These are phyloP conservation scores for Tagetes patula DNA, from an alignment of 129 eudicot species.

Conservation along the genomic window DNA sequence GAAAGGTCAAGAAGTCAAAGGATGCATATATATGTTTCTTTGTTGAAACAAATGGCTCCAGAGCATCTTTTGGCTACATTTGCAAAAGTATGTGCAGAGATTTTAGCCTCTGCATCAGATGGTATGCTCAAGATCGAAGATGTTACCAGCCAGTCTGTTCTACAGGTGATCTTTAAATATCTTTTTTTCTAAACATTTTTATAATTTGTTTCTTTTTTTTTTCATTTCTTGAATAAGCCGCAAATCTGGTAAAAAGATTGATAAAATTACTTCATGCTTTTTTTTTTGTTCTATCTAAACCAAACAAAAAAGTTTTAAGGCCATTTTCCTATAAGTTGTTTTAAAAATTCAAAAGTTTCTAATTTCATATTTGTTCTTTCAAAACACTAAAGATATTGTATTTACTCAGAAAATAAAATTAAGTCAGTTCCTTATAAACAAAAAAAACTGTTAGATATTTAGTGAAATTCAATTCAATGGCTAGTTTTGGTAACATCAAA, in stretches of 20 bases:
- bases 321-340: not conserved
- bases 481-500: not conserved
- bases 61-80: slow-evolving; percentile 97
- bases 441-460: not conserved
- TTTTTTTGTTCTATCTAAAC: not conserved
- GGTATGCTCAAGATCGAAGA: slow-evolving; percentile 78
- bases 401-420: not conserved
- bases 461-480: not conserved
- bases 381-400: not conserved
- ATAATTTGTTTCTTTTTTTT: not conserved
- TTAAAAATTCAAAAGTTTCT: too few relatives aligned
- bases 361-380: not conserved
- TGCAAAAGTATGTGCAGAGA: slow-evolving; percentile 93
- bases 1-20: slow-evolving; percentile 75
- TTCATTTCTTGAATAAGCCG: not conserved
- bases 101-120: slow-evolving; percentile 90
- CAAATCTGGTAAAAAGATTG: not conserved
- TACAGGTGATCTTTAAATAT: slow-evolving; percentile 53
- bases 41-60: slow-evolving; percentile 98
- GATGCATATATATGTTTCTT: slow-evolving; percentile 80
- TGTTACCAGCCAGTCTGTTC: slow-evolving; percentile 75
- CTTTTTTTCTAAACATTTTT: not conserved
- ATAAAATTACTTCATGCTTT: not conserved
- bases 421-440: too few relatives aligned
- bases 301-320: not conserved